Evolutionary conservation across 2,329 filamentous ascomycete species (phyloP).

Genomic region (Blumeriella jaapii): DNA sequence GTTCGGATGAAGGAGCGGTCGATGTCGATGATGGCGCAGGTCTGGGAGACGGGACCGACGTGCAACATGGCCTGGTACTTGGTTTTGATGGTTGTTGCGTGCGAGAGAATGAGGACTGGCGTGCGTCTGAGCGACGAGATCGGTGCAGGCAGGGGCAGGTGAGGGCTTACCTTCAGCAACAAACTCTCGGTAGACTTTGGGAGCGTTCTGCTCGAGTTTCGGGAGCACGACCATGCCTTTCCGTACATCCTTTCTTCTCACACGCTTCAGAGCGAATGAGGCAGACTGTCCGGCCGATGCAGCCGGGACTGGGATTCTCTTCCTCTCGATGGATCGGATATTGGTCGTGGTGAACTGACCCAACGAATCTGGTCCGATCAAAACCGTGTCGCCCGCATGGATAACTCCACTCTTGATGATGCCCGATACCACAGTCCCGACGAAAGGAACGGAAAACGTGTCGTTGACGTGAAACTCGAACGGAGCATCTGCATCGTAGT

Average conservation of each 20-base stretch:
- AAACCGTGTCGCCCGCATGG: conserved; percentile 78
- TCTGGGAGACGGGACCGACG: conserved; percentile 88
- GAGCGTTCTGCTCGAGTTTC: conserved; percentile 60
- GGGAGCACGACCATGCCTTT: conserved; percentile 97
- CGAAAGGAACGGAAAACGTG: conserved; percentile 94
- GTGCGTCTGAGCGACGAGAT: conserved; percentile 1
- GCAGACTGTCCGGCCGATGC: conserved; percentile 88
- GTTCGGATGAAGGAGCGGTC: conserved; percentile 93
- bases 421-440: conserved; percentile 90
- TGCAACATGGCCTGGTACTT: conserved; percentile 98
- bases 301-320: conserved; percentile 77
- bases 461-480: conserved; percentile 97
- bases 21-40: conserved; percentile 93
- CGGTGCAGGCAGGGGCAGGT: background rate
- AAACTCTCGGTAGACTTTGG: conserved; percentile 65
- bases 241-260: conserved; percentile 81
- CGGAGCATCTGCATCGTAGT: conserved; percentile 76
- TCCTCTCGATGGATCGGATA: conserved; percentile 87
- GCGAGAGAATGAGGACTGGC: conserved; percentile 78
- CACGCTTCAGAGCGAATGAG: conserved; percentile 78
- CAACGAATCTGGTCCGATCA: conserved; percentile 81
- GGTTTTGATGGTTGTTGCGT: conserved; percentile 92
- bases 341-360: conserved; percentile 82
- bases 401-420: conserved; percentile 82
- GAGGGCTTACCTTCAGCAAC: conserved; percentile 57